Conservation (phyloP, 176 grass and related monocot species). For the Rhynchospora breviuscula region DNA sequence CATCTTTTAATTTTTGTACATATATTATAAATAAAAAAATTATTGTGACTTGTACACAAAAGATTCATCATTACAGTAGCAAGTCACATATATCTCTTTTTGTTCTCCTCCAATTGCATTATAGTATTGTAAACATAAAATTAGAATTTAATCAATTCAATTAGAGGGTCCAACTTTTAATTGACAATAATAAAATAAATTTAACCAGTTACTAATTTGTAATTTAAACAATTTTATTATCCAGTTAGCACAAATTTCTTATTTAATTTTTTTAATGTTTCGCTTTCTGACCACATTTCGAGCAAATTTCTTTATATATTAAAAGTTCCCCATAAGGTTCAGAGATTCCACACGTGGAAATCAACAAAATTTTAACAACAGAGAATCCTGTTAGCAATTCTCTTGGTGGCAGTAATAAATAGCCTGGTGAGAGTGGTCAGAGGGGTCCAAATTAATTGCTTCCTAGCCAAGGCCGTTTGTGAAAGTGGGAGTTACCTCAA, state of each 20-base stretch:
- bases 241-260: neutral
- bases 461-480: constrained; percentile 1
- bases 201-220: neutral
- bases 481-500: constrained; percentile 4
- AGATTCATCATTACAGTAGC: neutral
- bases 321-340: neutral
- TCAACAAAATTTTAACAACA: neutral
- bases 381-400: neutral
- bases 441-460: constrained; percentile 14
- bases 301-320: neutral
- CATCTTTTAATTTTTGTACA: neutral
- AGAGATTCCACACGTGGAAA: neutral
- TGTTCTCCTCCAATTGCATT: neutral
- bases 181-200: neutral
- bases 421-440: constrained; percentile 13
- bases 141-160: neutral
- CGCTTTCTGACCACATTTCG: neutral
- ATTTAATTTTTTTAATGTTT: neutral
- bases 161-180: neutral
- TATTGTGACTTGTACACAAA: neutral
- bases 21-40: neutral
- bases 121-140: neutral
- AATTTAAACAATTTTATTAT: neutral
- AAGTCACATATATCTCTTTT: neutral
- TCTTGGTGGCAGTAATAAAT: constrained; percentile 23